Conservation (phyloP, 2,329 filamentous ascomycete species). For the Fusarium circinatum region DNA sequence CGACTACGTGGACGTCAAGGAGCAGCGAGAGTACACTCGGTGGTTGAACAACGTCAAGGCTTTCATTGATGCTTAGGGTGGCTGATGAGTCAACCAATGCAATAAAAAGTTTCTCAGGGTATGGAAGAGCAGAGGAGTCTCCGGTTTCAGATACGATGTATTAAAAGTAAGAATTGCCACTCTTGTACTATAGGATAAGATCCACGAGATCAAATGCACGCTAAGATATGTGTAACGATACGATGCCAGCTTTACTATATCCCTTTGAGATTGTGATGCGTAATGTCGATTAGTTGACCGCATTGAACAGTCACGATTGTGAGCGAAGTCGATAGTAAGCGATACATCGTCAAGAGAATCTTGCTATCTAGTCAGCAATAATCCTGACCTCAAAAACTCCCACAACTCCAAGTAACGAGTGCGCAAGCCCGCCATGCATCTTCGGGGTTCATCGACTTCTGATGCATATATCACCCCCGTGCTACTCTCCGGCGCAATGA, state of each 20-base stretch:
- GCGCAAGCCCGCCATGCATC: constrained; percentile 44
- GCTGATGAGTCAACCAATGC: background rate
- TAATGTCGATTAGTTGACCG: background rate
- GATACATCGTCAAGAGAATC: constrained; percentile 28
- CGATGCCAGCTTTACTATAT: constrained; percentile 12
- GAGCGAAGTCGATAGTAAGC: constrained; percentile 15
- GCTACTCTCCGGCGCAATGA: constrained; percentile 33
- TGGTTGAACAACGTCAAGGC: constrained; percentile 91
- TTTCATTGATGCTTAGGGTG: constrained; percentile 77
- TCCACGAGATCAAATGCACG: constrained; percentile 36
- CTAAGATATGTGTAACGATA: constrained; percentile 42
- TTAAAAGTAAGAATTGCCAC: constrained; percentile 43
- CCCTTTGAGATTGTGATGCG: background rate
- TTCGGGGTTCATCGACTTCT: constrained; percentile 3
- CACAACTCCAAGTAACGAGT: constrained; percentile 45
- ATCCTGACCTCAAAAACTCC: constrained; percentile 40
- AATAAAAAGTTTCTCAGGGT: constrained; percentile 8
- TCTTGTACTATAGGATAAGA: constrained; percentile 46
- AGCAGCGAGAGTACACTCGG: constrained; percentile 94
- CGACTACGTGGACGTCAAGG: constrained; percentile 97
- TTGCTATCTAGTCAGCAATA: constrained; percentile 36
- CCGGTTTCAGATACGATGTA: constrained; percentile 28
- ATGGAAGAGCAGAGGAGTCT: constrained; percentile 21
- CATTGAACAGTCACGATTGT: background rate
- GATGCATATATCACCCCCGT: constrained; percentile 5